These are phyloP conservation scores for Triglochin maritima DNA, from an alignment of 106 monocot species.

Conservation along the genomic window DNA sequence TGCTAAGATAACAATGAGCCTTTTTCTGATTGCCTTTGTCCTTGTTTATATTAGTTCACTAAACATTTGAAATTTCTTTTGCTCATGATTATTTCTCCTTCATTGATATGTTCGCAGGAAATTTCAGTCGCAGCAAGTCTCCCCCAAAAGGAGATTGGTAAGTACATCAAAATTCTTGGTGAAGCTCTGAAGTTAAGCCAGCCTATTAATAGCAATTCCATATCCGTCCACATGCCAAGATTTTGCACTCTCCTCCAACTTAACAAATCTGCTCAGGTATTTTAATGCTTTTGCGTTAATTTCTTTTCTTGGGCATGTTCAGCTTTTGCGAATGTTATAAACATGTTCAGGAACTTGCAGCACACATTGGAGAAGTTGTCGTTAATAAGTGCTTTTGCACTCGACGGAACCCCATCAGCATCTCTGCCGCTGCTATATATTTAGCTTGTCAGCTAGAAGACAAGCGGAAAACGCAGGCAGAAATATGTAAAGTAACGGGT, in stretches of 20 bases:
- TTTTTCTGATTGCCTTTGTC: too few species aligned
- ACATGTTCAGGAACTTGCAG: conserved; percentile 67
- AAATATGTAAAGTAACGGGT: conserved; percentile 97
- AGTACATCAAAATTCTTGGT: conserved; percentile 96
- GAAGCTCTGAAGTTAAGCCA: conserved; percentile 91
- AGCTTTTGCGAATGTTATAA: background rate
- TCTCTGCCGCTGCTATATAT: conserved; percentile 96
- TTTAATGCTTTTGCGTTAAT: background rate
- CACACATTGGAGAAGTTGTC: conserved; percentile 96
- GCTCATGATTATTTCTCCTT: too few species aligned
- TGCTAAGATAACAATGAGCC: too few species aligned
- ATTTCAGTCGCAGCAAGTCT: conserved; percentile 91
- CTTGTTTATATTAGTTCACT: too few species aligned
- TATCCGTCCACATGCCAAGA: conserved; percentile 96
- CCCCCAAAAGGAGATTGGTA: conserved; percentile 96
- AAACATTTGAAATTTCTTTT: too few species aligned
- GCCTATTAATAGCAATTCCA: conserved; percentile 98
- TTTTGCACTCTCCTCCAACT: conserved; percentile 97
- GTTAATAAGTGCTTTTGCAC: conserved; percentile 98
- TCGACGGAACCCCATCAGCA: conserved; percentile 92
- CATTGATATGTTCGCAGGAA: conserved; percentile 35
- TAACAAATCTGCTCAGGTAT: conserved; percentile 97
- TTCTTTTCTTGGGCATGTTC: background rate
- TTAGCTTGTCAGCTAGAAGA: conserved; percentile 95
- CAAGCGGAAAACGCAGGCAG: conserved; percentile 97